Base-by-base conservation (phyloP, 257 asterid genomes). In the Lantana camara region DNA sequence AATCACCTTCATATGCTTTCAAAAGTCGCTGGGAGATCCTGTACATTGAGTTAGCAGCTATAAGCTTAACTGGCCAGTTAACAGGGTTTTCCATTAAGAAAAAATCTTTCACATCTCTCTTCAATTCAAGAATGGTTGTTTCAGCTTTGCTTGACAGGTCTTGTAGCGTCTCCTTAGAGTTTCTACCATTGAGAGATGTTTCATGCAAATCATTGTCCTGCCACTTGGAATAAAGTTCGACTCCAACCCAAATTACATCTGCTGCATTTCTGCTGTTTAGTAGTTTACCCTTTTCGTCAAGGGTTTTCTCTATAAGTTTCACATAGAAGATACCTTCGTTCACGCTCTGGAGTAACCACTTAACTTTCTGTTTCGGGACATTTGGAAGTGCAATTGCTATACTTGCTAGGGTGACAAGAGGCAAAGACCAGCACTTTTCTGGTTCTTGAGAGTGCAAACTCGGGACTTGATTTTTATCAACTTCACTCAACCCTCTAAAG, bases 381-480 rank as follows among this genome's bases (percentile, higher is more conserved):
- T 71, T 65, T 3, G 86, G 83, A 46, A 80, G 75, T 10, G 79
- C 67, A 7, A 61, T n/a, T 0, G 86, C 79, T 0, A 80, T 74
- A 46, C 79, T 74, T 19, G 86, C 69, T 12, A 80, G 72, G 14
- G 82, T 82, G 53, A 76, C 77, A 15, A 80, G 14, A 20, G 80
- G 71, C 40, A 82, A 57, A 44, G 82, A 71, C 89, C 93, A 85
- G 74, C 81, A 79, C 49, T 72, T 57, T 5, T 82, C 76, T 22
- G 75, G 84, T 34, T 79, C 78, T 41, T 60, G 61, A 15, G 85
- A 63, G 40, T 70, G 73, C 53, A 77, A 76, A 45, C 60, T 50
- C 10, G 76, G 79, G 58, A 73, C 78, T 46, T 75, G 72, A 42
- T 57, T 20, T 19, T 59, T 53, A 19, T 74, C 76, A 2, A 85